Evolutionary conservation across 106 monocot genomes (phyloP), one percentile per base, ranked within the genome.

Genomic region (Posidonia australis): DNA sequence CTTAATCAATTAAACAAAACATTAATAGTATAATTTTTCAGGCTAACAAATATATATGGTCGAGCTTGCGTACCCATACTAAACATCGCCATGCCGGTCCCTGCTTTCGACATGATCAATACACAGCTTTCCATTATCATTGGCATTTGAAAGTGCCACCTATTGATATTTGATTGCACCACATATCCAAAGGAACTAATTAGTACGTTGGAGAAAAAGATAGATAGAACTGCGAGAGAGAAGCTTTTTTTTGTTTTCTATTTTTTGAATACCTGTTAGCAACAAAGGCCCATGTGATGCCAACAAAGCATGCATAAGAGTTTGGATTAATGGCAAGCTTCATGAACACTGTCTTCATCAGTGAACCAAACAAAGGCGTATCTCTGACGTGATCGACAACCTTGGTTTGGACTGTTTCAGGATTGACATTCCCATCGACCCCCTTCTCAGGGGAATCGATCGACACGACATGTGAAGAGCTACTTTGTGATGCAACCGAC

Each of bases 31-130:
- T 56, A 28, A 24, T 26, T 13, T 13, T 22, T 28, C 23, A 16
- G 5, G 13, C 13, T 0, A 28, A 21, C 25, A 24, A 28, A 16
- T 22, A 10, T 24, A 3, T n/a, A 28, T 32, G 27, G 30, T 16
- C 28, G n/a, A 0, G 19, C 16, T 20, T 22, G n/a, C 68, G 64
- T 43, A 78, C 83, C 83, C 78, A 84, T 84, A 76, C 87, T 82
- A 31, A 92, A 92, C 92, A 92, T 92, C 5, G 82, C 79, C 72
- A 80, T 78, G 24, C 92, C 92, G 1, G 80, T 78, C 1, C 92
- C 92, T 0, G 84, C 82, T 52, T 66, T 84, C 0, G 92, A 82
- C 77, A 92, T 87, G 64, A 92, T 81, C 64, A 73, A 10, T 12
- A 92, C 62, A 12, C 84, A 92, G 0, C 79, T 82, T 31, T 82